A percentile compares a stretch with the other conserved stretches of the same genome.
Evolutionary conservation across 2,329 filamentous ascomycete species (phyloP).

Genomic region (Nannizziopsis barbatae): DNA sequence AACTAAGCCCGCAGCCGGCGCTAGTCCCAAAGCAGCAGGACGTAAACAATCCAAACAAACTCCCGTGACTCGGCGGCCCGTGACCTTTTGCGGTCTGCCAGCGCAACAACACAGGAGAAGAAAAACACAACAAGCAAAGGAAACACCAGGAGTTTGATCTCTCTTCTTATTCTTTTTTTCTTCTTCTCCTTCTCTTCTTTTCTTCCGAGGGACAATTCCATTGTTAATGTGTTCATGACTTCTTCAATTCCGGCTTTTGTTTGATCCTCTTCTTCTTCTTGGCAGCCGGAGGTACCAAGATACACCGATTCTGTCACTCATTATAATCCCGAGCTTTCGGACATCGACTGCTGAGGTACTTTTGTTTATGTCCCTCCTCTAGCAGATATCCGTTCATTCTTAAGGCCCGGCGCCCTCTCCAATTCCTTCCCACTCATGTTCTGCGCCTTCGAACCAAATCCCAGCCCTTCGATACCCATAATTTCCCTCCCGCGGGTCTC

Average conservation of each 20-base stretch:
- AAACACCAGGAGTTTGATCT: background rate
- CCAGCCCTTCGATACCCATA: background rate
- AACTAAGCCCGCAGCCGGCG: conserved; percentile 9
- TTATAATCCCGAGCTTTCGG: conserved; percentile 1
- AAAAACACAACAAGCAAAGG: background rate
- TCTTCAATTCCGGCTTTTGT: background rate
- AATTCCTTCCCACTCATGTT: conserved; percentile 5
- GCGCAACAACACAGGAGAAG: conserved; percentile 7
- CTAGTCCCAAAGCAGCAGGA: conserved; percentile 29
- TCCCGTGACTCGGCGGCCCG: conserved; percentile 20
- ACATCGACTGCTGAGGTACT: background rate
- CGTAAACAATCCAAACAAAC: conserved; percentile 26
- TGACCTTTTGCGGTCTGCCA: conserved; percentile 20
- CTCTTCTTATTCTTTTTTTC: background rate
- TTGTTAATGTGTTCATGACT: background rate
- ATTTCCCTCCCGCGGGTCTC: conserved; percentile 1
- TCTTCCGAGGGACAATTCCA: background rate
- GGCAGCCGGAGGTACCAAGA: background rate
- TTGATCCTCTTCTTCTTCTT: background rate
- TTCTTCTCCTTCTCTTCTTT: background rate
- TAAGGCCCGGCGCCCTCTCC: background rate
- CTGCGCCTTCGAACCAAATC: background rate
- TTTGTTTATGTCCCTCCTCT: background rate
- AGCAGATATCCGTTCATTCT: background rate
- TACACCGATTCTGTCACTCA: background rate